A percentile compares a stretch with the other conserved stretches of the same genome.
phyloP scores from a whole-genome alignment of 495 filamentous ascomycete genomes.

The Penicillium pulvis region DNA sequence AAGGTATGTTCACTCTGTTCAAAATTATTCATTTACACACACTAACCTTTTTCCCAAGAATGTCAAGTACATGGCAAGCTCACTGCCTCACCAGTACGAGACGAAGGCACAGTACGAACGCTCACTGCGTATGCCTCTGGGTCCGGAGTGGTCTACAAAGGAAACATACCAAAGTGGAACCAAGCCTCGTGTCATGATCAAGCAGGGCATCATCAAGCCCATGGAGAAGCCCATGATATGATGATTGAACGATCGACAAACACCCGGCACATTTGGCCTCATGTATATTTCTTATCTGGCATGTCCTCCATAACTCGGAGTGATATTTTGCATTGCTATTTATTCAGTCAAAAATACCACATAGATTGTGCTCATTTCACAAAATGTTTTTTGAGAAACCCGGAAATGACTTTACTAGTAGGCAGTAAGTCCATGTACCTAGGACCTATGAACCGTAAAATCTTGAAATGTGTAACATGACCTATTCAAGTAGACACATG shows the following conservation, averaged over 20 bases:
- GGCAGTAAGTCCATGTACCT: too few species aligned
- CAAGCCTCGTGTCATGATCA: slow-evolving; percentile 89
- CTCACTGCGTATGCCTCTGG: slow-evolving; percentile 80
- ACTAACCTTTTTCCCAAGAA: slow-evolving; percentile 62
- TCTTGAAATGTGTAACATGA: too few species aligned
- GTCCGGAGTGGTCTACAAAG: slow-evolving; percentile 94
- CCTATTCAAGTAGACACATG: too few species aligned
- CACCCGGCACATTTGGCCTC: slow-evolving; percentile 2
- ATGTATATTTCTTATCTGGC: slow-evolving; percentile 11
- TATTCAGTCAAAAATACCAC: slow-evolving; percentile 6
- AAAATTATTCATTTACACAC: background rate
- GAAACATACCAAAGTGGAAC: slow-evolving; percentile 85
- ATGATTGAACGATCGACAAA: slow-evolving; percentile 11
- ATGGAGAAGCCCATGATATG: slow-evolving; percentile 76
- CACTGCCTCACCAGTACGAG: slow-evolving; percentile 86
- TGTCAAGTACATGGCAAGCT: slow-evolving; percentile 78
- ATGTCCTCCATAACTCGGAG: background rate
- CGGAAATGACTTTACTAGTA: too few species aligned
- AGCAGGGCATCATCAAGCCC: slow-evolving; percentile 87
- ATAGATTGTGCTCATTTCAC: slow-evolving; percentile 2
- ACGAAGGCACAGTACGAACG: slow-evolving; percentile 87
- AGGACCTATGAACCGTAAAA: too few species aligned
- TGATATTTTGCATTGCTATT: background rate
- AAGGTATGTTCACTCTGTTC: slow-evolving; percentile 62
- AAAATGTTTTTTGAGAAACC: background rate